Evolutionary conservation across 2,329 filamentous ascomycete genomes (phyloP), one percentile per base, ranked within the genome.

Genomic region (Cladophialophora exuberans): DNA sequence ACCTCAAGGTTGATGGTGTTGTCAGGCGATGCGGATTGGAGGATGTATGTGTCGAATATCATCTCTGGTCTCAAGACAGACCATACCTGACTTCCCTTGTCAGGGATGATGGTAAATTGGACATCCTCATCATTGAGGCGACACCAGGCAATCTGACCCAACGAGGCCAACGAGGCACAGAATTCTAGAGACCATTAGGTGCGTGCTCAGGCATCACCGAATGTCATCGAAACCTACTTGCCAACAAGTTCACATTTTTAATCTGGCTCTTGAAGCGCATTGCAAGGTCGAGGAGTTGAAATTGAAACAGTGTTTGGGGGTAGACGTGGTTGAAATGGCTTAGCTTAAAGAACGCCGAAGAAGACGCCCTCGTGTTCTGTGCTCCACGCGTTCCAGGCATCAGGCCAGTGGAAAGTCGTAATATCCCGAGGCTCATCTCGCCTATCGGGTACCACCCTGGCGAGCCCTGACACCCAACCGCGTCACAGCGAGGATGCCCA

Each of bases 1-100:
- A 99, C 83, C 75, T 99, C 94, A 61, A 99, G 86, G 73, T 99
- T 97, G 75, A 99, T 97, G 49, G 91, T 89, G 73, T 96, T 96
- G 71, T 84, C 80, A 33, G 78, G 78, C 43, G 91, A 87, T 46
- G 89, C 89, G 45, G 92, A 96, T 70, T 96, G 88, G 63, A 97
- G 86, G 50, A 85, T 83, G 76, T 95, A 96, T 62, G 69, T 91
- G 82, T 95, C 89, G 72, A 99, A 97, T 66, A 99, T 90, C 64
- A 90, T 86, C 68, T 96, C 89, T 72, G 62, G 51, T 30, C 62
- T 64, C 39, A 84, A 86, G 69, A 80, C 92, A 80, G 91, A 90
- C 94, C 94, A 99, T 51, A 97, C 93, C 79, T 97, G 93, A 6
- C 90, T 95, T 57, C 94, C 93, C 67, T 89, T 87, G 69, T 97